Evolutionary conservation across 2,329 filamentous ascomycete species (phyloP), one percentile per base, ranked within the genome.

Genomic region (Fusarium solani-melongenae): DNA sequence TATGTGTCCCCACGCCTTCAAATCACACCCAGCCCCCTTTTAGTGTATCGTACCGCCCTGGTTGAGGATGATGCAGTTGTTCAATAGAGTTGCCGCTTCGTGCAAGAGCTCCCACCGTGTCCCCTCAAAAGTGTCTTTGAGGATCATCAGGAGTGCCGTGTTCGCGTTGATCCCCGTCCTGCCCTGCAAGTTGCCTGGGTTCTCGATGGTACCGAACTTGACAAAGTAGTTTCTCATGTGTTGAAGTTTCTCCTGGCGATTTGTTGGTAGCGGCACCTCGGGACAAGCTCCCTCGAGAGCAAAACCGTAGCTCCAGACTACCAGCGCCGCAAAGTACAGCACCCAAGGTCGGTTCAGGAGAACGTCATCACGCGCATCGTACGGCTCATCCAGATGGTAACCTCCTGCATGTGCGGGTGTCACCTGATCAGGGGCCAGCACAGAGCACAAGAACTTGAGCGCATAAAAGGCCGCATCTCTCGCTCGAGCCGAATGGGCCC

Each of bases 301-400:
- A 80, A 92, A 98, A 3, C 95, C 96, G 78, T 98, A 99, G 69
- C 92, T 94, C 96, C 96, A 99, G 1, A 98, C 93, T 24, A 98
- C 94, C 15, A 99, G 87, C 0, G 92, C 92, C 1, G 96, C 94
- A 79, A 98, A 97, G 83, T 98, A 99, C 60, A 98, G 86, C 12
- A 98, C 95, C 96, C 96, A 99, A 0, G 96, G 94, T 17, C 96
- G 89, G 79, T 98, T 97, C 68, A 98, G 88, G 2, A 98, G 87
- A 62, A 95, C 93, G 77, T 99, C 96, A 77, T 98, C 93, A 22
- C 94, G 90, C 1, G 95, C 94, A 20, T 91, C 92, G 81, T 98
- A 99, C 8, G 88, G 82, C 64, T 85, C 80, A 60, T 84, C 85
- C 6, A 84, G 84, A 20, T 82, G 80, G 59, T 84, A 84, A 34